phyloP scores from a whole-genome alignment of 441 rosid genomes.

The Corymbia citriodora region DNA sequence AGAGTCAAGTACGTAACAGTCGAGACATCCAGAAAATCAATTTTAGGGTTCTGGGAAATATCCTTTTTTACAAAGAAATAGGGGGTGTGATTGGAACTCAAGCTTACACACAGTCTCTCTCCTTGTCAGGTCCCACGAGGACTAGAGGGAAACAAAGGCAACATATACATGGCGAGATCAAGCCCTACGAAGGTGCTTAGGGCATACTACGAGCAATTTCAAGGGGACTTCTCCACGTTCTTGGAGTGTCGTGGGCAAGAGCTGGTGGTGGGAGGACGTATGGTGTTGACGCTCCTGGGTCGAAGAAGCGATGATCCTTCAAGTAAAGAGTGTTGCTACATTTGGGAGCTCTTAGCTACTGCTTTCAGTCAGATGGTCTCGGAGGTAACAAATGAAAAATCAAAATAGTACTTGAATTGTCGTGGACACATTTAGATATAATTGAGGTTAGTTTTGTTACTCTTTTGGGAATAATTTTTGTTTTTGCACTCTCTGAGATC shows the following conservation, averaged over 20 bases:
- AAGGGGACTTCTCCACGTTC: background rate
- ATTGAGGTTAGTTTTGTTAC: background rate
- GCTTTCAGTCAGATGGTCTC: background rate
- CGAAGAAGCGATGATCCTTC: background rate
- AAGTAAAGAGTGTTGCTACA: constrained; percentile 1
- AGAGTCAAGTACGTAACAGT: background rate
- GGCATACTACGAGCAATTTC: constrained; percentile 1
- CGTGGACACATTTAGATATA: background rate
- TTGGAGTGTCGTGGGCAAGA: background rate
- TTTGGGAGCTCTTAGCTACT: constrained; percentile 5
- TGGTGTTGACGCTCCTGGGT: constrained; percentile 1
- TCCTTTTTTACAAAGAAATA: background rate
- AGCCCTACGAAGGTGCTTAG: background rate
- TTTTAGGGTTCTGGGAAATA: background rate
- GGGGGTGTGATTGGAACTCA: background rate
- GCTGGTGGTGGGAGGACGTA: background rate
- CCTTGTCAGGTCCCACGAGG: background rate
- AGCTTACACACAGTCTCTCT: background rate
- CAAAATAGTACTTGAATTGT: background rate
- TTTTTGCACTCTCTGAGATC: too few species aligned
- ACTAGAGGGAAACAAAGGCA: background rate
- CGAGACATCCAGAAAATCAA: too few species aligned
- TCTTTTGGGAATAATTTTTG: background rate
- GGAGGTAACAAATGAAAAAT: background rate
- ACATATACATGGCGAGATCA: background rate